phyloP scores from a whole-genome alignment of 108 stramenopile species.

The Cylindrotheca fusiformis region DNA sequence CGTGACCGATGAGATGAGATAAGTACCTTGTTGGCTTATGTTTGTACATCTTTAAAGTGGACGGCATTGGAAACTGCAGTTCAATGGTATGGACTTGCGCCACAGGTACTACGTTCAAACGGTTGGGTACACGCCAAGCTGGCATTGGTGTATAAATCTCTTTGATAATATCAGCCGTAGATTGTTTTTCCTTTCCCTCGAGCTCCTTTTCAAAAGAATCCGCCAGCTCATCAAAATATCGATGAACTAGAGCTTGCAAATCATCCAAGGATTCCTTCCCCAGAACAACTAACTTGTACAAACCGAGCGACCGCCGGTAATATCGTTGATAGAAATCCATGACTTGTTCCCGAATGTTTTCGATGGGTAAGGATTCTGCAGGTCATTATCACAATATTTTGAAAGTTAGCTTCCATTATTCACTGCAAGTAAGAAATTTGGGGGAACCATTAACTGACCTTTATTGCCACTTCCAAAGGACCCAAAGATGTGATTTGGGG shows the following conservation, averaged over 20 bases:
- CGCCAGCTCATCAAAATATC: slow-evolving; percentile 48
- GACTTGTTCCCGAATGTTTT: slow-evolving; percentile 66
- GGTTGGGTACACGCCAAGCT: slow-evolving; percentile 32
- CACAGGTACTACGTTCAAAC: slow-evolving; percentile 45
- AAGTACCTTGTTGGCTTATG: slow-evolving; percentile 58
- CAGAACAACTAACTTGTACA: slow-evolving; percentile 67
- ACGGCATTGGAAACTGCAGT: slow-evolving; percentile 45
- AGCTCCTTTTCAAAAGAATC: slow-evolving; percentile 36
- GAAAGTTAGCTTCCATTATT: too few species aligned
- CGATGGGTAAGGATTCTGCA: slow-evolving; percentile 20
- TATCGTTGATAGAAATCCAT: slow-evolving; percentile 67
- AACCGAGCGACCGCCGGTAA: slow-evolving; percentile 75
- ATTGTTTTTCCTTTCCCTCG: neutral
- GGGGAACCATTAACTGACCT: neutral
- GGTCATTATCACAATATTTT: too few species aligned
- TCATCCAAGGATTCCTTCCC: slow-evolving; percentile 60
- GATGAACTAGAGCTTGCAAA: slow-evolving; percentile 44
- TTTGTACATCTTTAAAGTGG: slow-evolving; percentile 27
- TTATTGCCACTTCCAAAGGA: slow-evolving; percentile 82
- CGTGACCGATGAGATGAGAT: slow-evolving; percentile 78
- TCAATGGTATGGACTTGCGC: slow-evolving; percentile 31
- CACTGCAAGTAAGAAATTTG: too few species aligned
- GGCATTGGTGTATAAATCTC: slow-evolving; percentile 28
- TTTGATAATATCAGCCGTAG: slow-evolving; percentile 10
- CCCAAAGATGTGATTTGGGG: slow-evolving; percentile 52